These are phyloP conservation scores for Nepenthes alata DNA, from an alignment of 179 eudicot genomes.

Conservation along the genomic window DNA sequence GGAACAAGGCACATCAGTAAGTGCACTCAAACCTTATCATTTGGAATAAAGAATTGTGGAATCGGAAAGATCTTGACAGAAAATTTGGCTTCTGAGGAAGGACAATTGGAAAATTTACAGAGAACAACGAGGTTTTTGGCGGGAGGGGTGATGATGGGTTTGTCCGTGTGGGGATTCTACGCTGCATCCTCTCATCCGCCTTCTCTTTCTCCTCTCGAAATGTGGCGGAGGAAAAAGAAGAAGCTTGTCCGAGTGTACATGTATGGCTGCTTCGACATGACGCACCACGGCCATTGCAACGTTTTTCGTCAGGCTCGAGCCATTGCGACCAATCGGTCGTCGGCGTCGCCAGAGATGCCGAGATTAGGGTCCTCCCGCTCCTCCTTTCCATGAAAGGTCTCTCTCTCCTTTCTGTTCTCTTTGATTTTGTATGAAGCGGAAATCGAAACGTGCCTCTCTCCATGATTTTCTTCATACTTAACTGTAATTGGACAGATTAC, in stretches of 20 bases:
- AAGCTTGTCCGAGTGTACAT: constrained; percentile 59
- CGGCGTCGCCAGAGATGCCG: constrained; percentile 68
- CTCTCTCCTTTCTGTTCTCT: not conserved
- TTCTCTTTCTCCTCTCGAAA: constrained; percentile 24
- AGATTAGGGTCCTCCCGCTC: constrained; percentile 81
- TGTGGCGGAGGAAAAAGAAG: constrained; percentile 34
- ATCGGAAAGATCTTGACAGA: constrained; percentile 6
- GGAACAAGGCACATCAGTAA: no score
- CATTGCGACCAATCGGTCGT: constrained; percentile 68
- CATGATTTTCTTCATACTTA: no score
- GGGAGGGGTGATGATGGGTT: constrained; percentile 50
- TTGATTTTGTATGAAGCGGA: not conserved
- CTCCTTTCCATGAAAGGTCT: constrained; percentile 82
- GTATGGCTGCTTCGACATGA: constrained; percentile 88
- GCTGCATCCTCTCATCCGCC: constrained; percentile 26
- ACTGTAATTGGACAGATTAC: no score
- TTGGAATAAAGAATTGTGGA: not conserved
- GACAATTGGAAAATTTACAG: constrained; percentile 7
- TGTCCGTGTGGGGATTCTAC: constrained; percentile 52
- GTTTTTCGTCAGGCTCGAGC: constrained; percentile 82
- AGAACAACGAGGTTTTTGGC: constrained; percentile 28
- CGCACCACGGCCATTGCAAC: constrained; percentile 85
- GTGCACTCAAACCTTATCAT: no score
- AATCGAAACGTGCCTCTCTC: no score
- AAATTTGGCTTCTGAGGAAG: constrained; percentile 12